Evolutionary conservation across 352 stramenopile genomes (phyloP), one percentile per base, ranked within the genome.

Genomic region (Phytophthora megakarya): DNA sequence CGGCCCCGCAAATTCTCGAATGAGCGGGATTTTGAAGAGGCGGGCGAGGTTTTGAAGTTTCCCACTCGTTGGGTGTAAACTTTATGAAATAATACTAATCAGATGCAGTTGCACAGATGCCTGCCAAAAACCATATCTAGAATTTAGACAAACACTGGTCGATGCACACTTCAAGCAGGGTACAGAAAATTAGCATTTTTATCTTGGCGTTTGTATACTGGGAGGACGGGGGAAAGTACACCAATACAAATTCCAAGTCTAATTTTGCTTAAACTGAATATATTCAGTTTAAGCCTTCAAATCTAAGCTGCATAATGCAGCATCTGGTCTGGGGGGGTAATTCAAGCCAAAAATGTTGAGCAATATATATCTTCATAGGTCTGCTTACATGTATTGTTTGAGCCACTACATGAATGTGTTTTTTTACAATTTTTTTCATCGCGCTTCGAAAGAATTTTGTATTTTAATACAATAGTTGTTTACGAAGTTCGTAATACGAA

Each of bases 301-400:
- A 52, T 38, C 4, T 53, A 66, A 33, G 12, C 39, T 66, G 39
- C 23, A 66, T 30, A 44, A 59, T 66, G 48, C 57, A 66, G 45
- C 38, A 59, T 59, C 47, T 40, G 46, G 57, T 38, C 49, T 66
- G n/a, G 47, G 46, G 47, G 57, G 37, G 56, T 65, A n/a, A n/a
- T n/a, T n/a, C n/a, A n/a, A n/a, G n/a, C n/a, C n/a, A n/a, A n/a
- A n/a, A n/a, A n/a, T n/a, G n/a, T n/a, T n/a, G n/a, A n/a, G n/a
- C n/a, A n/a, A n/a, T n/a, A n/a, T n/a, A n/a, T n/a, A n/a, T n/a
- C n/a, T n/a, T n/a, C n/a, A n/a, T n/a, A n/a, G n/a, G n/a, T n/a
- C n/a, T n/a, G n/a, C n/a, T n/a, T n/a, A n/a, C n/a, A n/a, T n/a
- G n/a, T n/a, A n/a, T n/a, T n/a, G n/a, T n/a, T n/a, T n/a, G n/a